phyloP scores from a whole-genome alignment of 2,329 filamentous ascomycete species.

The Parastagonospora nodorum region DNA sequence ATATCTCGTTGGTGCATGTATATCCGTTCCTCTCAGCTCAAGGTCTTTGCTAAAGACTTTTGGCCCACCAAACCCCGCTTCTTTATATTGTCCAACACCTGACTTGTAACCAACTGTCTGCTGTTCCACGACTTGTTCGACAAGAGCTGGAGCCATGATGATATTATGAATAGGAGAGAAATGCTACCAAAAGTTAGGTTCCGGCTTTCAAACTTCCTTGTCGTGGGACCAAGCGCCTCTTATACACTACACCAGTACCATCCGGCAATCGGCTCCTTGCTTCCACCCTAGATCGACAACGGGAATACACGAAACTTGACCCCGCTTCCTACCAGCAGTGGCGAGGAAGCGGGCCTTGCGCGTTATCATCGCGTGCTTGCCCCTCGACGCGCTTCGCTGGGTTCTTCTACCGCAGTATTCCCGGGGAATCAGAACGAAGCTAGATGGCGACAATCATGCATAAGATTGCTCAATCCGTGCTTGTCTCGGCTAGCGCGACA shows the following conservation, averaged over 20 bases:
- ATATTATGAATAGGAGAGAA: neutral
- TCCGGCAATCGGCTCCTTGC: conserved; percentile 6
- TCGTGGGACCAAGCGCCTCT: conserved; percentile 4
- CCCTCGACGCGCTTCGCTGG: conserved; percentile 8
- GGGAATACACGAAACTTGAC: conserved; percentile 8
- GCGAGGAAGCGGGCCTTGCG: conserved; percentile 4
- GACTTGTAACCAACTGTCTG: conserved; percentile 34
- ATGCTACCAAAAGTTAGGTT: neutral
- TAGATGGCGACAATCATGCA: conserved; percentile 38
- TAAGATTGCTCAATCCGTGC: conserved; percentile 32
- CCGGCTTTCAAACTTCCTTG: too few species aligned
- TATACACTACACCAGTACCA: conserved; percentile 15
- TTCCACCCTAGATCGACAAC: conserved; percentile 3
- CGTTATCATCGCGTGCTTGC: conserved; percentile 1
- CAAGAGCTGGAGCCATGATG: conserved; percentile 51
- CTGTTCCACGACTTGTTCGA: conserved; percentile 42
- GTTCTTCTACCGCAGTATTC: conserved; percentile 11
- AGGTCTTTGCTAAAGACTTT: conserved; percentile 54
- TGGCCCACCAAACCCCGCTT: conserved; percentile 51
- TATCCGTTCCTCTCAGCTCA: conserved; percentile 59
- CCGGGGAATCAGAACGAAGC: conserved; percentile 24
- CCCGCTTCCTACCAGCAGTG: conserved; percentile 16
- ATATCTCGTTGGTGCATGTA: conserved; percentile 64
- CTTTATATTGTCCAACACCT: conserved; percentile 46
- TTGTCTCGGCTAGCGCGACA: conserved; percentile 14